phyloP scores from a whole-genome alignment of 768 basidiomycete genomes.

The Porphyrellus cyaneotinctus region DNA sequence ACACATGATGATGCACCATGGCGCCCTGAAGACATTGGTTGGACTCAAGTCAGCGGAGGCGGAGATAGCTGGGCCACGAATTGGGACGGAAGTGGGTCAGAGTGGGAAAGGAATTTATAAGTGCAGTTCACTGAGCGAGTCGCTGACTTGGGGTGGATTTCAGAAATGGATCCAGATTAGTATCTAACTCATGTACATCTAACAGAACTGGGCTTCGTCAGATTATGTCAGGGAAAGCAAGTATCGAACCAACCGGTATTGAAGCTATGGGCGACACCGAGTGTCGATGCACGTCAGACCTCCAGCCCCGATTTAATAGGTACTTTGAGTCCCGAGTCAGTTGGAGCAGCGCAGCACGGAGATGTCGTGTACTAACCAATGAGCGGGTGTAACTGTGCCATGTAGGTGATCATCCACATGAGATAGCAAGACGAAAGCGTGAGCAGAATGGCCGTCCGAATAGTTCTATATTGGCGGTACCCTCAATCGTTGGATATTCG shows the following conservation, averaged over 20 bases:
- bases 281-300: slow-evolving; percentile 9
- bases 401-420: slow-evolving; percentile 97
- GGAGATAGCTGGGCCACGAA: slow-evolving; percentile 6
- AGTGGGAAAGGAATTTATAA: not conserved
- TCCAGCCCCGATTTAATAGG: slow-evolving; percentile 17
- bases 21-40: slow-evolving; percentile 7
- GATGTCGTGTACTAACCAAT: slow-evolving; percentile 54
- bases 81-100: slow-evolving; percentile 1
- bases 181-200: slow-evolving; percentile 25
- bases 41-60: slow-evolving; percentile 11
- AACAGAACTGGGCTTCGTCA: slow-evolving; percentile 12
- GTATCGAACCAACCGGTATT: slow-evolving; percentile 22
- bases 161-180: slow-evolving; percentile 15
- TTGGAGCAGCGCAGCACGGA: not conserved
- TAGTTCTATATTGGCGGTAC: slow-evolving; percentile 48
- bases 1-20: slow-evolving; percentile 2
- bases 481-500: not conserved
- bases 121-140: not conserved
- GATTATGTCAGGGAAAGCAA: not conserved
- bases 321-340: slow-evolving; percentile 9
- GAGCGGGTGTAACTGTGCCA: slow-evolving; percentile 90
- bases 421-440: slow-evolving; percentile 83
- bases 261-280: slow-evolving; percentile 3
- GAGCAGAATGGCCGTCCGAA: slow-evolving; percentile 77
- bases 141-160: not conserved